phyloP scores from a whole-genome alignment of 2,329 filamentous ascomycete genomes.

The Penicillium crustosum region DNA sequence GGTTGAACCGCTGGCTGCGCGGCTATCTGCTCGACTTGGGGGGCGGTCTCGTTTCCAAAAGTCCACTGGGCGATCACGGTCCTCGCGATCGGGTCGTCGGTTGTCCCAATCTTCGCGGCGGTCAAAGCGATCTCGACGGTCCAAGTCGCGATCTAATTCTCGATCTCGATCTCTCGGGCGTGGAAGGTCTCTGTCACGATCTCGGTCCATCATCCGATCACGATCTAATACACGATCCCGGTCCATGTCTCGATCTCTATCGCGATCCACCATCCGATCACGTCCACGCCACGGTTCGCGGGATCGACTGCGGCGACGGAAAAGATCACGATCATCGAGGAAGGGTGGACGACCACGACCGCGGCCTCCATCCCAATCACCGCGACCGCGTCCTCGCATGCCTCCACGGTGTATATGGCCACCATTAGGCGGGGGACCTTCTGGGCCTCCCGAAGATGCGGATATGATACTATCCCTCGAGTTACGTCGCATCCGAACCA shows the following conservation, averaged over 20 bases:
- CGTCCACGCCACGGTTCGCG: conserved; percentile 44
- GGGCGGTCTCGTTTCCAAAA: conserved; percentile 44
- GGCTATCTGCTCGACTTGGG: conserved; percentile 33
- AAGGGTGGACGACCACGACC: conserved; percentile 44
- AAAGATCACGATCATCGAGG: conserved; percentile 44
- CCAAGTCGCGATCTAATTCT: conserved; percentile 36
- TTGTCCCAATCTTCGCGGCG: conserved; percentile 32
- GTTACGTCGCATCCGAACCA: conserved; percentile 44
- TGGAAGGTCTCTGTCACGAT: conserved; percentile 30
- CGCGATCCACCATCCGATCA: conserved; percentile 39
- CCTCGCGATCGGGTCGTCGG: conserved; percentile 29
- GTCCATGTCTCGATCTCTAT: conserved; percentile 38
- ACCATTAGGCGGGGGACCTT: conserved; percentile 37
- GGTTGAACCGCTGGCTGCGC: conserved; percentile 29
- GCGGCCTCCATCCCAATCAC: conserved; percentile 46
- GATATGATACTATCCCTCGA: conserved; percentile 46
- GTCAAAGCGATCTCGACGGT: conserved; percentile 37
- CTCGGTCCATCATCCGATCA: conserved; percentile 35
- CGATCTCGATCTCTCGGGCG: conserved; percentile 33
- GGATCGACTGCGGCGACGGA: conserved; percentile 46
- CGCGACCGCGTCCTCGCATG: conserved; percentile 45
- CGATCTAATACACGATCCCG: conserved; percentile 18
- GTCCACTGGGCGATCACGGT: conserved; percentile 34
- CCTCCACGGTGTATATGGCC: conserved; percentile 39
- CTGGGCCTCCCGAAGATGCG: conserved; percentile 36